Conservation (phyloP, 2,329 filamentous ascomycete species). For the Aureobasidium sp. region DNA sequence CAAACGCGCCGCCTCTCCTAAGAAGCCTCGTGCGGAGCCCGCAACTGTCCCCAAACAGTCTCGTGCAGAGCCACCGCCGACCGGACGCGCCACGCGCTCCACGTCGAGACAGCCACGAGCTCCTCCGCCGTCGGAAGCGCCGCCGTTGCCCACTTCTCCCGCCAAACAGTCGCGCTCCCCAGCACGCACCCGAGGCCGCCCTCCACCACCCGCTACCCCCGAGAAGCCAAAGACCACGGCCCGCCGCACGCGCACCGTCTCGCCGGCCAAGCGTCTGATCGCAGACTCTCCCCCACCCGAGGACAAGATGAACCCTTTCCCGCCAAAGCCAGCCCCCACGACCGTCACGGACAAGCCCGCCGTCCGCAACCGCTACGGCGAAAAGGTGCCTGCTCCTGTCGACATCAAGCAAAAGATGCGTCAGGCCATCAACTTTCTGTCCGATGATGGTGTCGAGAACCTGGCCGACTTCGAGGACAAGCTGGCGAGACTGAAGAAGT, state of each 20-base stretch:
- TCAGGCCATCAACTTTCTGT: slow-evolving; percentile 8
- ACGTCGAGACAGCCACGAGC: not conserved
- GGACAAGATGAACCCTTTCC: not conserved
- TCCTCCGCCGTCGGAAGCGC: not conserved
- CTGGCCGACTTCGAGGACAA: not conserved
- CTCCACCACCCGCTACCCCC: not conserved
- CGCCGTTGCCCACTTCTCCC: not conserved
- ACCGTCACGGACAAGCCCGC: slow-evolving; percentile 4
- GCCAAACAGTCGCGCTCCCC: not conserved
- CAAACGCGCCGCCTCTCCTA: not conserved
- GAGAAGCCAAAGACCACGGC: not conserved
- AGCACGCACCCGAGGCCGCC: not conserved
- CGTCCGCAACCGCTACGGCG: slow-evolving; percentile 3
- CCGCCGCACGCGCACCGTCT: not conserved
- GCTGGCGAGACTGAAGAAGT: not conserved
- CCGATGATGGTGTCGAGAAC: slow-evolving; percentile 10
- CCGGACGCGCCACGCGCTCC: not conserved
- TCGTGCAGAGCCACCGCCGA: not conserved
- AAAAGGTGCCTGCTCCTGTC: not conserved
- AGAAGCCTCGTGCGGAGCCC: no score
- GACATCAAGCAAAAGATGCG: not conserved
- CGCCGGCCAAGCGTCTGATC: not conserved
- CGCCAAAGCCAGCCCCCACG: not conserved
- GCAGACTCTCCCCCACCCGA: slow-evolving; percentile 1
- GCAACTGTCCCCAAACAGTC: no score